These are phyloP conservation scores for Hypoxylon sp. DNA, from an alignment of 2,329 filamentous ascomycete genomes.

Conservation along the genomic window DNA sequence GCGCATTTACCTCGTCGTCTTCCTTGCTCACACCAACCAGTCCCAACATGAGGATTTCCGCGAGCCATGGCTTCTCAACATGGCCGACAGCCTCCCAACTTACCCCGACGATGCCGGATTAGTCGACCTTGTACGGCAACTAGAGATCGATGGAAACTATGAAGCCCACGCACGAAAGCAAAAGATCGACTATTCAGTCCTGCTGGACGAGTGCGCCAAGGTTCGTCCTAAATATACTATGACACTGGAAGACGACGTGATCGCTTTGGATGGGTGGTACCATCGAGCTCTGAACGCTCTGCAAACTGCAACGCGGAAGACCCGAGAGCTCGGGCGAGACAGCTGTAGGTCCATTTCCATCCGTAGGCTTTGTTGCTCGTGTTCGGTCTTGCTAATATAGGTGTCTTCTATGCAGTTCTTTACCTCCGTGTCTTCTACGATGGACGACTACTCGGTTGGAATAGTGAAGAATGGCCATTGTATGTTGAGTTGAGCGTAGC, in stretches of 20 bases:
- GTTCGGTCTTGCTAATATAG: slow-evolving; percentile 11
- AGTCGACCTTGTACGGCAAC: slow-evolving; percentile 31
- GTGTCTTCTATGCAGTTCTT: slow-evolving; percentile 38
- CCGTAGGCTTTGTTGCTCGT: not conserved
- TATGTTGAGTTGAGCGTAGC: slow-evolving; percentile 42
- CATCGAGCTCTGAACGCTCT: slow-evolving; percentile 44
- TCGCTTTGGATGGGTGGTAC: slow-evolving; percentile 49
- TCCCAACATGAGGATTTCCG: slow-evolving; percentile 44
- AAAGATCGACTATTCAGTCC: slow-evolving; percentile 46
- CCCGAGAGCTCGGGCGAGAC: slow-evolving; percentile 43
- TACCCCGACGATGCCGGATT: slow-evolving; percentile 38
- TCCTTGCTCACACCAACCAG: slow-evolving; percentile 47
- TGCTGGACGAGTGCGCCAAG: slow-evolving; percentile 45
- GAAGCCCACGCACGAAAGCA: slow-evolving; percentile 44
- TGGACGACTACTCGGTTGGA: slow-evolving; percentile 49
- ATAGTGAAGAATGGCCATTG: slow-evolving; percentile 47
- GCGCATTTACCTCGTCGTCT: slow-evolving; percentile 46
- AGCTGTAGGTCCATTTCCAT: slow-evolving; percentile 36
- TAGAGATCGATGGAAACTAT: slow-evolving; percentile 40
- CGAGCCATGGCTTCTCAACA: slow-evolving; percentile 45
- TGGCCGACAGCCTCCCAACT: slow-evolving; percentile 45
- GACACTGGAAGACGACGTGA: slow-evolving; percentile 48
- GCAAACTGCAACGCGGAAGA: slow-evolving; percentile 37
- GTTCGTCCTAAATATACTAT: slow-evolving; percentile 44
- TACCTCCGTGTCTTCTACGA: slow-evolving; percentile 50